Evolutionary conservation across 306 rosid species (phyloP).

Genomic region (Quercus agrifolia): DNA sequence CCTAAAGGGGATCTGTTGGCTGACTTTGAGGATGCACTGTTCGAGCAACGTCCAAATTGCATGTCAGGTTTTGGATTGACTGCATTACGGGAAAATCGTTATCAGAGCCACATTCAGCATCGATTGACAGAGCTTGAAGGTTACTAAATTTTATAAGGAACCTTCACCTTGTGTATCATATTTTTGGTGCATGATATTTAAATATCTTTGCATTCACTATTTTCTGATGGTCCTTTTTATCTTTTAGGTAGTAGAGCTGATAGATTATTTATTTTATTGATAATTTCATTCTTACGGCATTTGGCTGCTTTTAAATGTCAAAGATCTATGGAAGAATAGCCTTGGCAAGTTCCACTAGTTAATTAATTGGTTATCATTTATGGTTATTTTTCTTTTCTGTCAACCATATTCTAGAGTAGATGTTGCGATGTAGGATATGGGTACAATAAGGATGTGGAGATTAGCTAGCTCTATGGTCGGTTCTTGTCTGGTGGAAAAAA

Average conservation of each 20-base stretch:
- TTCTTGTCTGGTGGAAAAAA: too few relatives aligned
- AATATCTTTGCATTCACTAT: constrained; percentile 1
- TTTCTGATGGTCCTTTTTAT: not conserved
- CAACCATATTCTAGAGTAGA: not conserved
- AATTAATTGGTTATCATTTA: not conserved
- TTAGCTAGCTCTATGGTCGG: too few relatives aligned
- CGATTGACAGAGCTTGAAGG: constrained; percentile 86
- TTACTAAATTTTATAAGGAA: constrained; percentile 22
- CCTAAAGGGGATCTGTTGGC: constrained; percentile 44
- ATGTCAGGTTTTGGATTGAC: constrained; percentile 52
- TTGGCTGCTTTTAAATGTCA: not conserved
- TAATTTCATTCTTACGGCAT: not conserved
- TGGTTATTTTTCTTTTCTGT: not conserved
- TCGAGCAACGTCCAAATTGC: constrained; percentile 43
- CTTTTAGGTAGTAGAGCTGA: not conserved
- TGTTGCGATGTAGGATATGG: too few relatives aligned
- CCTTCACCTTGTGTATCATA: not conserved
- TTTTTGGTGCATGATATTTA: not conserved
- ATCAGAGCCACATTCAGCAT: constrained; percentile 53
- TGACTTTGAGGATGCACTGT: constrained; percentile 67
- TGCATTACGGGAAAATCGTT: constrained; percentile 50
- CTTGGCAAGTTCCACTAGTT: not conserved
- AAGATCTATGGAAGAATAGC: not conserved
- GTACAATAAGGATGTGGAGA: too few relatives aligned
- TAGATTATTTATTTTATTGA: not conserved